Base-by-base conservation (phyloP, 495 filamentous ascomycete genomes). In the Talaromyces stipitatus region DNA sequence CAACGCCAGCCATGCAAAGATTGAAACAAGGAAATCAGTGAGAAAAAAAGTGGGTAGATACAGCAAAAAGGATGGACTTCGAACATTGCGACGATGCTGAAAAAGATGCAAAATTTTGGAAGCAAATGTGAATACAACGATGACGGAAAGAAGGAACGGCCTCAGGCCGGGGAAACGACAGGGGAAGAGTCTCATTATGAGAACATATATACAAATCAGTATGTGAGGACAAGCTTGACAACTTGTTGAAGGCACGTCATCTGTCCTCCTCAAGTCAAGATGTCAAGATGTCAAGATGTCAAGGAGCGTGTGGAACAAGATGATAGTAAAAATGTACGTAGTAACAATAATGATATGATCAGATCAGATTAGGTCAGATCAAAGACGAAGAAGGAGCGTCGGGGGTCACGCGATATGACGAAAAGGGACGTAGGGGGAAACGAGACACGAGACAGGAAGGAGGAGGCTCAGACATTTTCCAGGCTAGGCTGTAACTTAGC, bases 41-140 rank as follows among this genome's bases (percentile, higher is more conserved):
- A 66, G 45, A 58, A 67, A 66, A 27, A 67, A 66, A 0, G 65
- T 64, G 18, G 61, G 59, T 28, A 67, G 60, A 26, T 66, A 67
- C 1, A 66, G 26, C 10, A 56, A 46, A 14, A 67, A 54, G 8
- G 29, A 54, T 10, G 12, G 2, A 10, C 18, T 14, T 9, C 57
- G 55, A 20, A 66, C 41, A 9, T 57, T 62, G 30, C 50, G 33
- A 4, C 32, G 54, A 59, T 67, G 65, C n/a, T 64, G 65, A 26
- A 60, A 57, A 2, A 67, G 33, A 56, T 65, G 63, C 2, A 67
- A 48, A 10, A 32, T 23, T 50, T 67, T 67, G 14, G 65, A 65
- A 20, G 59, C 54, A 27, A 58, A 23, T 4, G 58, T 43, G 10
- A 61, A 62, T 2, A 66, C 61, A 11, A 56, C 54, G 8, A 67